phyloP scores from a whole-genome alignment of 805 yeast genomes.

The Lipomyces chichibuensis region DNA sequence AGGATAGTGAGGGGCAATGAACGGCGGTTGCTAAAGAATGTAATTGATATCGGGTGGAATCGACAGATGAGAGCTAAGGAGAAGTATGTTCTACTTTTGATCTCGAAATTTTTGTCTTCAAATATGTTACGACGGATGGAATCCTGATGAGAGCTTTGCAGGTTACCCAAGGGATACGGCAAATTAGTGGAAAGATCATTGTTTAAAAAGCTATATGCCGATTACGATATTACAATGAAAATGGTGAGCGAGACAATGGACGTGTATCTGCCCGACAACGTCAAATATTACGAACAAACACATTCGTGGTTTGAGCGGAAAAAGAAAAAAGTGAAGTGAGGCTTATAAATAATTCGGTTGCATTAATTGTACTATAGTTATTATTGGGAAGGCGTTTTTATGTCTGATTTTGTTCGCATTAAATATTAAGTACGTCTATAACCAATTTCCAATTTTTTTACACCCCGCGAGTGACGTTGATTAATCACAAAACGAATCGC shows the following conservation, averaged over 20 bases:
- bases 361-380: background rate
- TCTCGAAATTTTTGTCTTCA: background rate
- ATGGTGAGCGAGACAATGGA: slow-evolving; percentile 25
- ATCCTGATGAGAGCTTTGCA: background rate
- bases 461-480: background rate
- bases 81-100: background rate
- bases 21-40: slow-evolving; percentile 4
- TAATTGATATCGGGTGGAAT: slow-evolving; percentile 21
- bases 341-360: background rate
- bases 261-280: slow-evolving; percentile 16
- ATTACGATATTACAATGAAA: slow-evolving; percentile 21
- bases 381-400: background rate
- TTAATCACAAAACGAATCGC: background rate
- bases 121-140: background rate
- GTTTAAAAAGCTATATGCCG: slow-evolving; percentile 8
- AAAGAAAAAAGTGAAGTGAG: background rate
- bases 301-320: background rate
- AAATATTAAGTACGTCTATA: background rate
- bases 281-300: background rate
- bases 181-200: background rate
- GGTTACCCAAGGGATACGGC: slow-evolving; percentile 6
- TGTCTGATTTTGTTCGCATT: background rate
- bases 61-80: slow-evolving; percentile 7
- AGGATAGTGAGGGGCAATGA: slow-evolving; percentile 13
- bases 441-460: background rate